These are phyloP conservation scores for Neobulgaria alba DNA, from an alignment of 2,329 filamentous ascomycete species.

Conservation along the genomic window DNA sequence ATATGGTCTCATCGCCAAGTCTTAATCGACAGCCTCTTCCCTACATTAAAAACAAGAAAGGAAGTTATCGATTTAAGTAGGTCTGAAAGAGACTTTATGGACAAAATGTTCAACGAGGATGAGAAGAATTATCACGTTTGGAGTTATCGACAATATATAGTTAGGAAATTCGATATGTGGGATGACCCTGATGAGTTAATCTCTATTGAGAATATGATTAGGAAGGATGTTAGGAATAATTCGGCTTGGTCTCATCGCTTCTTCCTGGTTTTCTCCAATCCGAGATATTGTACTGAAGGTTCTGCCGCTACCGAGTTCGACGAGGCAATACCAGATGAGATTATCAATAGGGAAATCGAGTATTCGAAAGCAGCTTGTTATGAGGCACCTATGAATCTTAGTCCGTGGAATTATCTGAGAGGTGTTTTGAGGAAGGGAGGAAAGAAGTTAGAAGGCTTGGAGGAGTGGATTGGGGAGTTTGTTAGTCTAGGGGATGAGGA, in stretches of 20 bases:
- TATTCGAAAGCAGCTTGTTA: slow-evolving; percentile 67
- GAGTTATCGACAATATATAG: slow-evolving; percentile 77
- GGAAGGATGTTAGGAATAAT: slow-evolving; percentile 85
- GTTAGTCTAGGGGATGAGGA: slow-evolving; percentile 36
- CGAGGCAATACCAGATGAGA: slow-evolving; percentile 46
- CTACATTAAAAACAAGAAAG: slow-evolving; percentile 49
- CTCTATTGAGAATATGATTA: slow-evolving; percentile 64
- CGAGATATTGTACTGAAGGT: slow-evolving; percentile 38
- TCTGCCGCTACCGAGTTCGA: slow-evolving; percentile 44
- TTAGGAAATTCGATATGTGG: slow-evolving; percentile 58
- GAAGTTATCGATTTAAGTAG: slow-evolving; percentile 47
- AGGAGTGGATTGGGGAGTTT: slow-evolving; percentile 43
- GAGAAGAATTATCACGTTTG: slow-evolving; percentile 98
- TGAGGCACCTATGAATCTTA: slow-evolving; percentile 85
- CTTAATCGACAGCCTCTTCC: slow-evolving; percentile 50
- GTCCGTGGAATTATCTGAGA: slow-evolving; percentile 84
- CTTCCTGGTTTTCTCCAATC: slow-evolving; percentile 75
- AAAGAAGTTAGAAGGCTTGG: slow-evolving; percentile 37
- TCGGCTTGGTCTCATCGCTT: slow-evolving; percentile 97
- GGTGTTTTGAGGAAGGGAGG: slow-evolving; percentile 65
- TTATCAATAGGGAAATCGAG: slow-evolving; percentile 66
- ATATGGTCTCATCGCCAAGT: slow-evolving; percentile 78
- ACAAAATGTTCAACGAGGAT: slow-evolving; percentile 72
- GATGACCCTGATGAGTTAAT: slow-evolving; percentile 49
- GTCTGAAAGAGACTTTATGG: slow-evolving; percentile 68